These are phyloP conservation scores for Hyaloperonospora arabidopsidis DNA, from an alignment of 352 stramenopile genomes.

Conservation along the genomic window DNA sequence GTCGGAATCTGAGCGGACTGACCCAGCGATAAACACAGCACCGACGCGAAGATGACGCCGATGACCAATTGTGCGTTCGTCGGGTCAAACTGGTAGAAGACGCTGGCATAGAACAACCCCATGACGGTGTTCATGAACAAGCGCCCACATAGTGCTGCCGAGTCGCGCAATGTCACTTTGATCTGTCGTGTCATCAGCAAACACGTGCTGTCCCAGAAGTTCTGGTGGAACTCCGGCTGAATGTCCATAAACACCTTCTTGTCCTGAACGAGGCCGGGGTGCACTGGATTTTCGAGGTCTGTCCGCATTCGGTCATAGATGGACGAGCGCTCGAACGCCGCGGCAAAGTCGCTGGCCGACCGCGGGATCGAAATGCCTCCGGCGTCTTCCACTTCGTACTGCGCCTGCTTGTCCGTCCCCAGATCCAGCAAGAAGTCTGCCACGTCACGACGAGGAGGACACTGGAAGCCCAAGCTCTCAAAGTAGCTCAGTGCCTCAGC, in stretches of 20 bases:
- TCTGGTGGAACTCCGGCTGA: conserved; percentile 12
- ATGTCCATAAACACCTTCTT: background rate
- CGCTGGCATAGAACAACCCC: conserved; percentile 14
- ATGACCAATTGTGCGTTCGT: conserved; percentile 11
- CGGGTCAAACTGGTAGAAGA: conserved; percentile 20
- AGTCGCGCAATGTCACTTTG: conserved; percentile 10
- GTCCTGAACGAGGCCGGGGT: background rate
- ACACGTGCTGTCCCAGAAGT: conserved; percentile 13
- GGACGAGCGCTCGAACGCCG: conserved; percentile 7
- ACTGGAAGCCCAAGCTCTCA: conserved; percentile 11
- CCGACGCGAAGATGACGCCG: conserved; percentile 15
- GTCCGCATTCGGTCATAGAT: background rate
- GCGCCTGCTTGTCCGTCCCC: conserved; percentile 31
- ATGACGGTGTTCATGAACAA: conserved; percentile 16
- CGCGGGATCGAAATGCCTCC: too few species aligned
- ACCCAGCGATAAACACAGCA: conserved; percentile 14
- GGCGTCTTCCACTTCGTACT: conserved; percentile 29
- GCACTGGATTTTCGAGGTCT: conserved; percentile 2
- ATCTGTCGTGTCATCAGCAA: conserved; percentile 14
- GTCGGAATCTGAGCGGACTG: conserved; percentile 9
- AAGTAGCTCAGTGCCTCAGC: conserved; percentile 7
- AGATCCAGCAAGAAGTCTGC: conserved; percentile 50
- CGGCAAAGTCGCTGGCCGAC: conserved; percentile 8
- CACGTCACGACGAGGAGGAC: conserved; percentile 28
- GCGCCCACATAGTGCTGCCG: conserved; percentile 9